Conservation (phyloP, 495 filamentous ascomycete species). For the Xylaria nigripes region DNA sequence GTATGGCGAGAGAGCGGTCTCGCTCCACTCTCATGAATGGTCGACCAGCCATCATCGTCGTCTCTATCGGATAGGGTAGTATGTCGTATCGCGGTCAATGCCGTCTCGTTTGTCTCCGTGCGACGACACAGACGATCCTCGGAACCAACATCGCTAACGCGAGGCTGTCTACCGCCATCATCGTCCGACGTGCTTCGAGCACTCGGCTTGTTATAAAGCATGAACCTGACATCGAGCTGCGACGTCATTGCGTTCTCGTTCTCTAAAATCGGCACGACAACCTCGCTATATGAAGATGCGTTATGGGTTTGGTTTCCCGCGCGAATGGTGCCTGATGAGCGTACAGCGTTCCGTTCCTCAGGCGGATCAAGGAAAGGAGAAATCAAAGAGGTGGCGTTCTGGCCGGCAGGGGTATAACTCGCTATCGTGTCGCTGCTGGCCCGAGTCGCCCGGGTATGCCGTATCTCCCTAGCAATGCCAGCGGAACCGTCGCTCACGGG, state of each 20-base stretch:
- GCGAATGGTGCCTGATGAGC: neutral
- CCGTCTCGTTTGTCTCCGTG: slow-evolving; percentile 5
- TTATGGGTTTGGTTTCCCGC: neutral
- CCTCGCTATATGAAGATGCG: neutral
- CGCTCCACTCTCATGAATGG: neutral
- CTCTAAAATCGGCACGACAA: slow-evolving; percentile 4
- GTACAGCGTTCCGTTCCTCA: neutral
- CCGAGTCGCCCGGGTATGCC: neutral
- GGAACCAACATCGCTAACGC: slow-evolving; percentile 10
- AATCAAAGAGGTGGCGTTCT: neutral
- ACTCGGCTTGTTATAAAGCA: slow-evolving; percentile 1
- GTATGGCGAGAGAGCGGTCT: neutral
- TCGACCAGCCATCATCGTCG: neutral
- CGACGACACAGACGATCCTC: slow-evolving; percentile 13
- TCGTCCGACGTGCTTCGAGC: slow-evolving; percentile 9
- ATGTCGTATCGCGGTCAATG: neutral
- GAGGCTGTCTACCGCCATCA: neutral
- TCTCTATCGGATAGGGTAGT: neutral
- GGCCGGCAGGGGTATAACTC: neutral
- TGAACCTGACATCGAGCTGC: slow-evolving; percentile 15
- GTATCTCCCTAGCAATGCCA: neutral
- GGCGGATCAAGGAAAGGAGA: neutral
- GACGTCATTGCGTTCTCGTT: slow-evolving; percentile 14
- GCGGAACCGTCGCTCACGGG: neutral
- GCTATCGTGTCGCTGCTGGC: neutral